phyloP scores from a whole-genome alignment of 305 asterid species.

The Solanum chacoense region DNA sequence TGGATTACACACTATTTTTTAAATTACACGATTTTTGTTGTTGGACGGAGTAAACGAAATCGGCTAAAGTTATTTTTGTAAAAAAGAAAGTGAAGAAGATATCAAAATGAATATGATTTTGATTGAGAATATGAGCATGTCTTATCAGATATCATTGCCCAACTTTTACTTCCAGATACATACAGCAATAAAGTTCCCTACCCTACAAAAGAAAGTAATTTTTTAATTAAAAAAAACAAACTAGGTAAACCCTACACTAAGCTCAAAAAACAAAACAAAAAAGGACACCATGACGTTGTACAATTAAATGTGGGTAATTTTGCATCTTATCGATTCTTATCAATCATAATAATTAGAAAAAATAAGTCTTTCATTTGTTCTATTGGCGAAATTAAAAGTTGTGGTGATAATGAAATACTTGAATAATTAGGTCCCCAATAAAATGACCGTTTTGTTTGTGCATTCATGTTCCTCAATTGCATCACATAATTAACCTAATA shows the following conservation, averaged over 20 bases:
- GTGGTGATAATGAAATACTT: neutral
- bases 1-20: neutral
- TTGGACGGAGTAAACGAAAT: neutral
- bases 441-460: neutral
- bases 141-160: neutral
- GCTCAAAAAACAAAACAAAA: neutral
- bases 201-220: neutral
- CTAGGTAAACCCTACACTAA: neutral
- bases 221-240: neutral
- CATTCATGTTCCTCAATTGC: neutral
- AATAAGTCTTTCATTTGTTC: too few relatives aligned
- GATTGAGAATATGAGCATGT: conserved; percentile 1
- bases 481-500: neutral
- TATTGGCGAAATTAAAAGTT: neutral
- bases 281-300: neutral
- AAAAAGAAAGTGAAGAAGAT: neutral
- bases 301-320: neutral
- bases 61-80: neutral
- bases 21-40: neutral
- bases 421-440: neutral
- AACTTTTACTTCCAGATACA: neutral
- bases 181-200: neutral
- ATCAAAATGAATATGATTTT: neutral
- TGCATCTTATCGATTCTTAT: neutral
- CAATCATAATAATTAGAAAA: neutral